A percentile compares a stretch with the other conserved stretches of the same genome.
phyloP scores from a whole-genome alignment of 306 rosid genomes.

The Vigna angularis region DNA sequence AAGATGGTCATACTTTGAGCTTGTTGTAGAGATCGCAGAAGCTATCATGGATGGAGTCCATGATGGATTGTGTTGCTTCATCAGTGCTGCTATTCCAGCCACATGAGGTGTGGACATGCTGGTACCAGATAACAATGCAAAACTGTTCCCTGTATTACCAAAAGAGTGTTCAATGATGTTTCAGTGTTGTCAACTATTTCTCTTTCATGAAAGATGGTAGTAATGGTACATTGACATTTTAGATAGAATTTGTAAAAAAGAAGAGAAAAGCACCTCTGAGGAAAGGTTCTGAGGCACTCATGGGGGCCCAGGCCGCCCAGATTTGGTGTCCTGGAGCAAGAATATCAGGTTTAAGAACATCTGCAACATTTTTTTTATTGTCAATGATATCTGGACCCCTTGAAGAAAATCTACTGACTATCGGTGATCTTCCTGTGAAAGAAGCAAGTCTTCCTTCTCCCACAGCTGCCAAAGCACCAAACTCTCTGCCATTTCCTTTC shows the following conservation, averaged over 20 bases:
- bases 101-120: constrained; percentile 96
- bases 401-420: constrained; percentile 85
- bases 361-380: constrained; percentile 48
- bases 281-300: constrained; percentile 68
- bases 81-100: constrained; percentile 92
- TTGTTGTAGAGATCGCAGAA: constrained; percentile 85
- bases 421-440: constrained; percentile 63
- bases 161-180: constrained; percentile 12
- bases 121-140: constrained; percentile 84
- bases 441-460: constrained; percentile 82
- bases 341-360: constrained; percentile 91
- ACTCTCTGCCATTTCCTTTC: constrained; percentile 53
- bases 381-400: constrained; percentile 88
- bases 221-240: no score
- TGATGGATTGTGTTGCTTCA: constrained; percentile 76
- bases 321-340: constrained; percentile 94
- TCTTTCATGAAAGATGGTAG: not conserved
- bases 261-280: constrained; percentile 51
- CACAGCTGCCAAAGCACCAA: constrained; percentile 58
- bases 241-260: no score
- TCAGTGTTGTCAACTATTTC: not conserved
- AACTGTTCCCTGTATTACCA: constrained; percentile 58
- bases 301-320: constrained; percentile 95
- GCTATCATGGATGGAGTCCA: constrained; percentile 95
- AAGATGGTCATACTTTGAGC: constrained; percentile 63